These are phyloP conservation scores for Tillandsia fasciculata DNA, from an alignment of 176 grass and related monocot species.

Conservation along the genomic window DNA sequence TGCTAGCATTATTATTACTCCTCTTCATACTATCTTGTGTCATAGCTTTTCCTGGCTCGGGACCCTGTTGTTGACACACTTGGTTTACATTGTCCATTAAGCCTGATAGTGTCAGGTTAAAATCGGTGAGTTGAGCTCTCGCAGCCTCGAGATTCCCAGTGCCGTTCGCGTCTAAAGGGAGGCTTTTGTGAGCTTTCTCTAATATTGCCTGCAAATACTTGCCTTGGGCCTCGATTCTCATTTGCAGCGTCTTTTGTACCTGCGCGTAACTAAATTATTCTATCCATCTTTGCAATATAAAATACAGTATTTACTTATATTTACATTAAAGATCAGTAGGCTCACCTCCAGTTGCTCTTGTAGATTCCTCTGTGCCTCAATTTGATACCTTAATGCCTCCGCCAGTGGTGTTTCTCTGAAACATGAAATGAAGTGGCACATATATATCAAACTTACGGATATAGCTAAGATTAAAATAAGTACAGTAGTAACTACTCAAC, in stretches of 20 bases:
- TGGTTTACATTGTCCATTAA: constrained; percentile 48
- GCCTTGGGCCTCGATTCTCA: constrained; percentile 93
- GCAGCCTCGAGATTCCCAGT: constrained; percentile 36
- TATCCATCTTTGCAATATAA: background rate
- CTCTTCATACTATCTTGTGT: constrained; percentile 34
- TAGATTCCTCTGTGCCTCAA: constrained; percentile 75
- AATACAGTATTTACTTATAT: background rate
- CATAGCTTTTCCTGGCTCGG: constrained; percentile 31
- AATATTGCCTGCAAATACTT: constrained; percentile 80
- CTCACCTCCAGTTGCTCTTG: constrained; percentile 75
- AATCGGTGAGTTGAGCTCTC: constrained; percentile 47
- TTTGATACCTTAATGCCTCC: constrained; percentile 62
- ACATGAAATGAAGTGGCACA: background rate
- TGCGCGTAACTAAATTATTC: constrained; percentile 12
- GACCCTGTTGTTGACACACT: constrained; percentile 32
- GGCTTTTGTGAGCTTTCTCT: constrained; percentile 58
- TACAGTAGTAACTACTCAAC: background rate
- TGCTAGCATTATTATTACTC: constrained; percentile 20
- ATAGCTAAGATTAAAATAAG: background rate
- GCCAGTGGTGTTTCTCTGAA: constrained; percentile 66
- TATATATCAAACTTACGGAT: constrained; percentile 12
- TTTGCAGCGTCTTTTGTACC: constrained; percentile 95
- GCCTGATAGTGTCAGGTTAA: constrained; percentile 55
- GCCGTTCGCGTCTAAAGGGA: constrained; percentile 37
- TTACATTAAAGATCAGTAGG: background rate